Evolutionary conservation across 352 stramenopile genomes (phyloP), one percentile per base, ranked within the genome.

Genomic region (Pythium dissotocum): DNA sequence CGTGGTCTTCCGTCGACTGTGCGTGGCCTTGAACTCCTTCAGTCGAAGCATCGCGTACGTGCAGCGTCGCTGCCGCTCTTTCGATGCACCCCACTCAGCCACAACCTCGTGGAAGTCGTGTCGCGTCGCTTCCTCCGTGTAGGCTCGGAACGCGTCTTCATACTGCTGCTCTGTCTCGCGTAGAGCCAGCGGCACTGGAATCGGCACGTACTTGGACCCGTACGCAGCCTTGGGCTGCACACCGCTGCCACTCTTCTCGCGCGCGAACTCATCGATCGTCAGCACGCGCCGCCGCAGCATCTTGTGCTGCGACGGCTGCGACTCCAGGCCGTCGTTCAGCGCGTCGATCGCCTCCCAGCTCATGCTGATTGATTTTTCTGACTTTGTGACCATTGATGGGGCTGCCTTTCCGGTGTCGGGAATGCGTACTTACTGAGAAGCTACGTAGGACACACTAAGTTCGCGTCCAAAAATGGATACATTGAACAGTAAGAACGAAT

Each of bases 81-180:
- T 49, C 16, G 13, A 5, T 4, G 6, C 16, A 24, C 12, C 40
- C 40, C 40, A 49, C 16, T 49, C 40, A 1, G 2, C 16, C 40
- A 24, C 3, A 7, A 49, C 7, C 13, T 49, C 40, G 5, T 4
- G 2, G 40, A 49, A 49, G 2, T 21, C 14, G 12, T 14, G 40
- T 12, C 12, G 10, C 40, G 2, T 4, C 2, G 21, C 21, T 35
- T 35, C 26, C 46, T 30, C 18, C 18, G 18, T 30, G 21, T 30
- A 24, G 5, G 48, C 21, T 4, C 21, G 21, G 26, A 30, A 55
- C 4, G 6, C 26, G 7, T n/a, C 21, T 51, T 67, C 61, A 51
- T 66, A 48, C 21, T 66, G 33, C n/a, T 38, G 13, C 33, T 53
- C 48, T 35, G 12, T 67, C 61, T 67, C 61, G 18, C 52, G 51